phyloP scores from a whole-genome alignment of 1,139 yeast genomes.

The Blastobotrys elegans region DNA sequence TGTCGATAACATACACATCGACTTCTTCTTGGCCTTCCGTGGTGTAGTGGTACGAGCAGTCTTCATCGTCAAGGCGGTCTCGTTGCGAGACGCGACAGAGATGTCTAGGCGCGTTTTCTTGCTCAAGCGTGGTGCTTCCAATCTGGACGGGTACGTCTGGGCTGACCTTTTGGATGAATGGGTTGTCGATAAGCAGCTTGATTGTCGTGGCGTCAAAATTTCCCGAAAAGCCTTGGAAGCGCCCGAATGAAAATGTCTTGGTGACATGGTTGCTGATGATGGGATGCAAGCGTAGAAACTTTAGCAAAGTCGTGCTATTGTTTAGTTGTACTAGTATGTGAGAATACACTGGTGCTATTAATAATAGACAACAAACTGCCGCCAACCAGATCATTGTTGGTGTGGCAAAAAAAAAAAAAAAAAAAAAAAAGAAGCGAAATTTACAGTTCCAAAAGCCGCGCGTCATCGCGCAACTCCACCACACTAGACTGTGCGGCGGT shows the following conservation, averaged over 20 bases:
- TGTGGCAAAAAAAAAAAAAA: not conserved
- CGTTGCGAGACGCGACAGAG: conserved; percentile 60
- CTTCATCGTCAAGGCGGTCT: conserved; percentile 31
- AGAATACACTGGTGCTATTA: conserved; percentile 4
- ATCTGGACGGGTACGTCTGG: conserved; percentile 28
- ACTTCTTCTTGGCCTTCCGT: conserved; percentile 45
- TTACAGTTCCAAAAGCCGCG: conserved; percentile 19
- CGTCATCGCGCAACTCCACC: conserved; percentile 21
- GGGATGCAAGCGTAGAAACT: conserved; percentile 27
- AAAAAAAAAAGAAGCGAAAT: not conserved
- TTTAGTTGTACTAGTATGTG: conserved; percentile 28
- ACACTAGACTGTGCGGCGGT: conserved; percentile 1
- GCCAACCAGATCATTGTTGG: not conserved
- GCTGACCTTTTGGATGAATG: conserved; percentile 25
- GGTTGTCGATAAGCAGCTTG: conserved; percentile 19
- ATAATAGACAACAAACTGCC: not conserved
- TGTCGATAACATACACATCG: conserved; percentile 74
- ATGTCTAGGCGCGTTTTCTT: conserved; percentile 62
- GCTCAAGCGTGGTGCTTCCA: conserved; percentile 27
- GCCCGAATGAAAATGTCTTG: conserved; percentile 28
- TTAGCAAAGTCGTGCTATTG: conserved; percentile 19
- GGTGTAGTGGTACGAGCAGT: conserved; percentile 30
- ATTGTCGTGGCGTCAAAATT: conserved; percentile 24
- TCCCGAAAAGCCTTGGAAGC: conserved; percentile 29
- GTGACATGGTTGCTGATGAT: conserved; percentile 21